A percentile compares a stretch with the other conserved stretches of the same genome.
Conservation (phyloP, 345 rosid species). For the Gynandropsis gynandra region DNA sequence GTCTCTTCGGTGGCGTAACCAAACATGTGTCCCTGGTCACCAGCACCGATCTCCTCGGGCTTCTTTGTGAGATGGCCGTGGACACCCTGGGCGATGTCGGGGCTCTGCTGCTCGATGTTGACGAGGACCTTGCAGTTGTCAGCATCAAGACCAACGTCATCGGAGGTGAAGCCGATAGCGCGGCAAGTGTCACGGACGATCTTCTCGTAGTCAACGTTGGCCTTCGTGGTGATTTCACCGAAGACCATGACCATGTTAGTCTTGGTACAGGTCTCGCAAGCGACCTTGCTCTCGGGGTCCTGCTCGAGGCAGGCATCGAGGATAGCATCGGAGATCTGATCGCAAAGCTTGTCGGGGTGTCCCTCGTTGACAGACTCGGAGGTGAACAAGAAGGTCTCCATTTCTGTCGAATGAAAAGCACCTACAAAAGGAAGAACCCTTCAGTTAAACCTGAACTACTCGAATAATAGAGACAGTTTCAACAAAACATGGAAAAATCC, state of each 20-base stretch:
- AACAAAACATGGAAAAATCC: background rate
- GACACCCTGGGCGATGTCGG: slow-evolving; percentile 63
- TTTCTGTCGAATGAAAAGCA: slow-evolving; percentile 19
- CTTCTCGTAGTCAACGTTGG: slow-evolving; percentile 55
- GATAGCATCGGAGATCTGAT: slow-evolving; percentile 63
- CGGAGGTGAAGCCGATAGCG: slow-evolving; percentile 48
- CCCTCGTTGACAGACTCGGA: slow-evolving; percentile 77
- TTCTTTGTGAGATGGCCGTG: slow-evolving; percentile 61
- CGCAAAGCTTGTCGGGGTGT: slow-evolving; percentile 75
- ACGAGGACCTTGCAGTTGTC: no score
- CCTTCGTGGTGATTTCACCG: no score
- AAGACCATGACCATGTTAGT: no score
- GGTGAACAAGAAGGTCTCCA: slow-evolving; percentile 68
- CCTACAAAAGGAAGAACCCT: slow-evolving; percentile 3
- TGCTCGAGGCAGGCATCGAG: slow-evolving; percentile 63
- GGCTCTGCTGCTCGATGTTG: no score
- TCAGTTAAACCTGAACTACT: background rate
- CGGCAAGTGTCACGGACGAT: slow-evolving; percentile 71
- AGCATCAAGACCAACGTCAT: slow-evolving; percentile 57
- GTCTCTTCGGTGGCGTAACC: slow-evolving; percentile 76
- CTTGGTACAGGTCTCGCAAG: slow-evolving; percentile 71
- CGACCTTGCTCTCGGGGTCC: slow-evolving; percentile 71
- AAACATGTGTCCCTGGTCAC: no score
- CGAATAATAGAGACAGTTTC: background rate
- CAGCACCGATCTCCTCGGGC: slow-evolving; percentile 69